phyloP scores from a whole-genome alignment of 495 filamentous ascomycete species.

The Niebla homalea region DNA sequence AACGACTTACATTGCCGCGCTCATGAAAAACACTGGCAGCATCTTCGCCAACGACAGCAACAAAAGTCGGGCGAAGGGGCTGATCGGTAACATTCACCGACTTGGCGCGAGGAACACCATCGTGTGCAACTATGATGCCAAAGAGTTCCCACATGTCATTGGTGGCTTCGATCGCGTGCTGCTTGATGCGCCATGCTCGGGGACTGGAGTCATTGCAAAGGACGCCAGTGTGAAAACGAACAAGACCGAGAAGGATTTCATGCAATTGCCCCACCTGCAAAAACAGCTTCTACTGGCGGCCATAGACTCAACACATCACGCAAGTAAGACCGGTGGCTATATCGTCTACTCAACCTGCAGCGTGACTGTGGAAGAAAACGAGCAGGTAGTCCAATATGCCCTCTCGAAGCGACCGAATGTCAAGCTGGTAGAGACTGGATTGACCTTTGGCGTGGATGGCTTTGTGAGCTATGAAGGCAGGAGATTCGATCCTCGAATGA shows the following conservation, averaged over 20 bases:
- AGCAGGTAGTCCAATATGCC: conserved; percentile 85
- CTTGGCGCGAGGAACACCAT: conserved; percentile 86
- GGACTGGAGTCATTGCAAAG: conserved; percentile 87
- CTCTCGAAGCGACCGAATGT: conserved; percentile 85
- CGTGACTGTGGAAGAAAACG: conserved; percentile 87
- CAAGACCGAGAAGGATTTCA: conserved; percentile 88
- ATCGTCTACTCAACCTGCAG: conserved; percentile 89
- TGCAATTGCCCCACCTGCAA: conserved; percentile 80
- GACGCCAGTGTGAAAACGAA: conserved; percentile 93
- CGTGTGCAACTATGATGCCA: conserved; percentile 87
- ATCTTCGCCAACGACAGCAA: conserved; percentile 96
- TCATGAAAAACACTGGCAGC: conserved; percentile 97
- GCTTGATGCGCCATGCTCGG: conserved; percentile 70
- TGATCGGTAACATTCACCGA: conserved; percentile 96
- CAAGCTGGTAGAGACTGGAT: conserved; percentile 79
- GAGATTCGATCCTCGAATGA: conserved; percentile 73
- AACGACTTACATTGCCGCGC: conserved; percentile 85
- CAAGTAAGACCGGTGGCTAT: conserved; percentile 78
- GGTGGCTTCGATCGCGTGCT: conserved; percentile 84
- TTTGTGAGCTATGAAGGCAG: conserved; percentile 82
- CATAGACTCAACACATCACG: conserved; percentile 85
- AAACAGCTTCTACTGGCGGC: conserved; percentile 86
- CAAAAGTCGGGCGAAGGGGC: conserved; percentile 83
- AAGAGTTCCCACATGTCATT: conserved; percentile 76
- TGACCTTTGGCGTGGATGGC: conserved; percentile 85